Base-by-base conservation (phyloP, 2,329 filamentous ascomycete genomes). In the Colletotrichum scovillei region DNA sequence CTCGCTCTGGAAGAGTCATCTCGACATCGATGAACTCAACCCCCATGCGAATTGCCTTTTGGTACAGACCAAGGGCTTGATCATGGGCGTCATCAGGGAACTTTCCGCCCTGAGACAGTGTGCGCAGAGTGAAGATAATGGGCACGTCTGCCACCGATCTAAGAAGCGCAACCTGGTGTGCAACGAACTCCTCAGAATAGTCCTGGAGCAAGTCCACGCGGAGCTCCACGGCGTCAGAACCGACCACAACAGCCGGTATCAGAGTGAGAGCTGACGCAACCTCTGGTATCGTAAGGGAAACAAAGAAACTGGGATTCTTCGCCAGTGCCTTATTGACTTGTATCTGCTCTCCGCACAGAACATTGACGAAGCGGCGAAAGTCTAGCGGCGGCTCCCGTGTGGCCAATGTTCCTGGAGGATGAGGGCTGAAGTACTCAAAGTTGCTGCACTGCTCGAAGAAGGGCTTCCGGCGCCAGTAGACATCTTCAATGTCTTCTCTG, bases 401-500 rank as follows among this genome's bases (percentile, higher is more conserved):
- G 26, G 65, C 69, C 35, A 69, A 26, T 9, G 74, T 67, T 30
- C 72, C 69, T 4, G 69, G 84, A 1, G 83, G 78, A 76, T 90
- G 91, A 63, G 95, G 94, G 81, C 94, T 97, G 85, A 96, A 94
- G 85, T 98, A 98, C 77, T 97, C 92, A 78, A 95, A 93, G 80
- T 97, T 99, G 86, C 95, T 98, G 87, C 97, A 98, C 81, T 96
- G 91, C 70, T 94, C 89, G 82, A 95, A 98, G 92, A 94, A 98
- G 3, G 92, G 93, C 81, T 95, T 97, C 49, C 97, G 92, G 66
- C 96, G 92, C 70, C 94, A 86, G 88, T 97, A 99, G 2, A 99
- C 96, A 11, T 91, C 92, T 84, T 95, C 93, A 86, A 98, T 97
- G 78, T 98, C 93, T 77, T 97, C 95, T 5, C 95, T 92, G 80